These are phyloP conservation scores for Psilocybe mexicana DNA, from an alignment of 1,284 basidiomycete genomes.

Conservation along the genomic window DNA sequence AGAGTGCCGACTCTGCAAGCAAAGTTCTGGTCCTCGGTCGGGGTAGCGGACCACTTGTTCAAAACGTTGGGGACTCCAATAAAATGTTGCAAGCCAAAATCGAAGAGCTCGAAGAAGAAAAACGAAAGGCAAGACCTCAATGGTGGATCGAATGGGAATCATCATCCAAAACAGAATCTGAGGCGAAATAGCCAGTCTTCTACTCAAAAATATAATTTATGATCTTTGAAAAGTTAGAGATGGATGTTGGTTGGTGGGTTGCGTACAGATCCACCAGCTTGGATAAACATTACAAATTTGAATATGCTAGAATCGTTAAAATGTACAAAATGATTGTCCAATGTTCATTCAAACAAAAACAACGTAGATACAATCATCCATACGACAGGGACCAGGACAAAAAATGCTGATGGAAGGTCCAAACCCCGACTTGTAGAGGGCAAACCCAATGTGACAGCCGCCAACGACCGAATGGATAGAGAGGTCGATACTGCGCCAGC, in stretches of 20 bases:
- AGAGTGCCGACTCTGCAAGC: conserved; percentile 13
- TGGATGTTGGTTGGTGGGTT: too few species aligned
- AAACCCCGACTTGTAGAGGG: conserved; percentile 40
- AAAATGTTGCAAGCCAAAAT: conserved; percentile 9
- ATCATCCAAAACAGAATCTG: neutral
- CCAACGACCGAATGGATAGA: conserved; percentile 40
- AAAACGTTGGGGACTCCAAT: conserved; percentile 2
- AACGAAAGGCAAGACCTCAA: conserved; percentile 26
- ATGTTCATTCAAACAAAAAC: neutral
- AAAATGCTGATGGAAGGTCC: neutral
- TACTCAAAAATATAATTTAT: neutral
- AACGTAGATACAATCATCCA: neutral
- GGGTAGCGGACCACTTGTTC: conserved; percentile 11
- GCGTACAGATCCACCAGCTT: too few species aligned
- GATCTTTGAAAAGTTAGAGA: neutral
- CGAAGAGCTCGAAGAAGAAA: conserved; percentile 19
- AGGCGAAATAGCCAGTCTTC: neutral
- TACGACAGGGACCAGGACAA: neutral
- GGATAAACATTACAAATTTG: neutral
- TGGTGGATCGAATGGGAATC: conserved; percentile 39
- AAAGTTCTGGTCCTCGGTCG: conserved; percentile 16
- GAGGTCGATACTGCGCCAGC: conserved; percentile 45
- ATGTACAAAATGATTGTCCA: conserved; percentile 3
- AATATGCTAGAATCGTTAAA: conserved; percentile 2
- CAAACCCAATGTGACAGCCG: conserved; percentile 48